Base-by-base conservation (phyloP, 2,329 filamentous ascomycete species). In the Penicillium sp. region DNA sequence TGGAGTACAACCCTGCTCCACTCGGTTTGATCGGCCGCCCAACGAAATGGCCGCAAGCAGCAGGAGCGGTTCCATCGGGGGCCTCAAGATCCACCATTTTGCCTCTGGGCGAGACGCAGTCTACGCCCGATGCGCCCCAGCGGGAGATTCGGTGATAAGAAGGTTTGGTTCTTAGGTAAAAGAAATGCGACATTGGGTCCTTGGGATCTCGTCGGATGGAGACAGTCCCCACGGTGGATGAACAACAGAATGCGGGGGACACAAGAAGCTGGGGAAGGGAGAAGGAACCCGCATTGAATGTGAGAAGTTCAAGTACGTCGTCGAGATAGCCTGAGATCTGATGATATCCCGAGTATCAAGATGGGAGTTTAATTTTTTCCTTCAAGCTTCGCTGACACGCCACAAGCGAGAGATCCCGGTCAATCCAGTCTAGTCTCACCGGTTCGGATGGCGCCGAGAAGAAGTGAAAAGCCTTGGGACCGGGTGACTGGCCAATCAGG, bases 1-100 rank as follows among this genome's bases (percentile, higher is more conserved):
- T 69, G 65, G 65, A 66, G 65, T 67, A 61, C 65, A 58, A 68
- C 65, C 56, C 59, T 63, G 59, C 51, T 65, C 66, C 66, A 68
- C 66, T 51, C n/a, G n/a, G 22, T 3, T 33, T 52, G 57, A 59
- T 59, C 59, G 43, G 26, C 52, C 35, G 43, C 14, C 65, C 64
- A 68, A 68, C 60, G 35, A 63, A 16, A 22, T 30, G 8, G 26
- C 60, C 62, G 62, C 30, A 52, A 52, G 51, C 51, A 52, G 51
- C 51, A 25, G 7, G 2, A 49, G 52, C 37, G 60, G 57, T 33
- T 48, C 52, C 48, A 33, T 52, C 19, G 35, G 33, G 25, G 22
- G 14, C 51, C 51, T 37, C 3, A 13, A 22, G 55, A 42, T 49
- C 54, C 42, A 40, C 48, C 28, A 22, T 37, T 48, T 38, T 37